phyloP scores from a whole-genome alignment of 2,329 filamentous ascomycete species.

The Lasiodiplodia sp. region DNA sequence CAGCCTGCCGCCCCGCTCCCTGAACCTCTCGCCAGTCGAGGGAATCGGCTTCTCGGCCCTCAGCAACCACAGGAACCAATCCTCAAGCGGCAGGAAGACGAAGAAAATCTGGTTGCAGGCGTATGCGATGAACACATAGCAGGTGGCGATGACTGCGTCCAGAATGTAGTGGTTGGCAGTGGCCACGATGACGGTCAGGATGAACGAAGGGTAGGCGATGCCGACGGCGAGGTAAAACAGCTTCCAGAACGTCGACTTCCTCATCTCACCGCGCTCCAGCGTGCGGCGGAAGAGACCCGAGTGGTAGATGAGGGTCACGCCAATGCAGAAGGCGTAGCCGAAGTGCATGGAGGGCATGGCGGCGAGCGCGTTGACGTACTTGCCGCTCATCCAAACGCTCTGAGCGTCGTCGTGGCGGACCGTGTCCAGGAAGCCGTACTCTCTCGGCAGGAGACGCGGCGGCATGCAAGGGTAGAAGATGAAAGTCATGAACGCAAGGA shows the following conservation, averaged over 20 bases:
- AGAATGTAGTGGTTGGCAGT: constrained; percentile 70
- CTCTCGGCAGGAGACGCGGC: constrained; percentile 54
- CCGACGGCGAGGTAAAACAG: constrained; percentile 56
- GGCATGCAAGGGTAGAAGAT: constrained; percentile 63
- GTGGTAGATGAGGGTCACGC: constrained; percentile 61
- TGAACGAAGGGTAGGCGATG: constrained; percentile 61
- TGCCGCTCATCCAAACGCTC: constrained; percentile 56
- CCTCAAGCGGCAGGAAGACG: constrained; percentile 60
- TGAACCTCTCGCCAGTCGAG: constrained; percentile 59
- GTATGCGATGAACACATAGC: constrained; percentile 58
- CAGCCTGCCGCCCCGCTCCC: constrained; percentile 44
- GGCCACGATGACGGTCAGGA: constrained; percentile 65
- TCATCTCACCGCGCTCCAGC: constrained; percentile 51
- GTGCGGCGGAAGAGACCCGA: constrained; percentile 56
- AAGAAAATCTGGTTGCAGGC: constrained; percentile 59
- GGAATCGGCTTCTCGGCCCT: constrained; percentile 63
- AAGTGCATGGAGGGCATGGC: constrained; percentile 62
- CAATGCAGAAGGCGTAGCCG: constrained; percentile 63
- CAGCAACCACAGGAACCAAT: constrained; percentile 57
- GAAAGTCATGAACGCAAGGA: constrained; percentile 61
- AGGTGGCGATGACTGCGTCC: constrained; percentile 60
- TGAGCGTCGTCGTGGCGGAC: constrained; percentile 57
- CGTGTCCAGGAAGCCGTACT: constrained; percentile 56
- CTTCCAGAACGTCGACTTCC: constrained; percentile 52
- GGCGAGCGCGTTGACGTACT: constrained; percentile 56